Evolutionary conservation across 176 grass and related monocot genomes (phyloP), one percentile per base, ranked within the genome.

Genomic region (Chloris gayana): DNA sequence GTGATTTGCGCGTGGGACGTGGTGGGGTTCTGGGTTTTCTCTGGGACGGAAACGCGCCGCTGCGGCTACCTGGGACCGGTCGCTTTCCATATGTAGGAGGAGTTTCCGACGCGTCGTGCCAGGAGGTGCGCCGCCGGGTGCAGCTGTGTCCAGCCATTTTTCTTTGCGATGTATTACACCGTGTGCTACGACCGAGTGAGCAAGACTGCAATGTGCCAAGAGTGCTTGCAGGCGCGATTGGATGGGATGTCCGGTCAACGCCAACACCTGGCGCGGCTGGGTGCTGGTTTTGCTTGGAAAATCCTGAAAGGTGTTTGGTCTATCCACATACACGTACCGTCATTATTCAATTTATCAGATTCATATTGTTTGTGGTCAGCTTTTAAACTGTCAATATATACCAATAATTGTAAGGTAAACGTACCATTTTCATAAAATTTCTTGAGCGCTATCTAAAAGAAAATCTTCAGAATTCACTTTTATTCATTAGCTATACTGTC

Each of bases 41-140:
- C 12, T 44, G 10, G 41, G 41, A 44, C 41, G 41, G 41, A 44
- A 44, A 44, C 41, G 41, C 41, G 41, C 14, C 14, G 73, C 1
- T 61, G 58, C 59, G 59, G 60, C 27, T 78, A 26, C 49, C 61
- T 44, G 60, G 33, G 33, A 50, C 75, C 19, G 75, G 14, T 50
- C 60, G 75, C 75, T 65, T 65, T 21, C 75, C 75, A 24, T 50
- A 49, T 49, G 3, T 9, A 22, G 51, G 51, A 56, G 4, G 51
- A 56, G 51, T 56, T 9, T 24, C 67, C 39, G n/a, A 29, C 67
- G 67, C 38, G 65, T 22, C 51, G 5, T 2, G 34, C 2, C 34
- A 5, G 2, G 35, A 4, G 3, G 5, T 6, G 7, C 1, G 35
- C 35, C 35, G 35, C 34, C 35, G 35, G 51, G 47, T 3, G 19